phyloP scores from a whole-genome alignment of 163 green algal species.

The Scenedesmus sp. region DNA sequence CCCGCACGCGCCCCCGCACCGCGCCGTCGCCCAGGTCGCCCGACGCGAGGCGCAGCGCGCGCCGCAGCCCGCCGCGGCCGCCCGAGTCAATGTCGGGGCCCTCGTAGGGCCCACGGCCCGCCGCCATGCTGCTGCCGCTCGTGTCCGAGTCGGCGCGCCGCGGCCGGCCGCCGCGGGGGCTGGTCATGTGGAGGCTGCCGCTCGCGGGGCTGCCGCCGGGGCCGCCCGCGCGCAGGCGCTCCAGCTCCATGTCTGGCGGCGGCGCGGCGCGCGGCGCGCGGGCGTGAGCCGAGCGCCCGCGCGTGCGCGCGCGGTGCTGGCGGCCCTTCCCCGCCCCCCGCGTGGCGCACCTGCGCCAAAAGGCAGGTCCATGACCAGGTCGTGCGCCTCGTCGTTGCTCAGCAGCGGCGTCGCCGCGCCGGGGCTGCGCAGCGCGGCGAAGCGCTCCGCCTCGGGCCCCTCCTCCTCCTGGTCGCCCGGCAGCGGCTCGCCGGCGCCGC shows the following conservation, averaged over 20 bases:
- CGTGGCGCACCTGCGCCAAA: neutral
- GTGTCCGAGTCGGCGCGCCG: neutral
- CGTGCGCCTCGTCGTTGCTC: constrained; percentile 39
- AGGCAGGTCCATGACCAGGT: constrained; percentile 37
- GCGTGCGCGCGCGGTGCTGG: too few species aligned
- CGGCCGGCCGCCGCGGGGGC: neutral
- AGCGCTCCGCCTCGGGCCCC: too few species aligned
- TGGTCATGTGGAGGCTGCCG: constrained; percentile 24
- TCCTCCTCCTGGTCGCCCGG: constrained; percentile 8
- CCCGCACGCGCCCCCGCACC: too few species aligned
- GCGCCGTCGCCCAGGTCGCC: neutral
- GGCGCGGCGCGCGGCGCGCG: too few species aligned
- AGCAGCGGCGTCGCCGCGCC: neutral
- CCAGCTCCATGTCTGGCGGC: constrained; percentile 1
- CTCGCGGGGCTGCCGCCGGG: neutral
- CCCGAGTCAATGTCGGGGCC: neutral
- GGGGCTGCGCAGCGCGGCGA: too few species aligned
- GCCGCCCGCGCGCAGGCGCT: constrained; percentile 23
- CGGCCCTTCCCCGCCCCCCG: too few species aligned
- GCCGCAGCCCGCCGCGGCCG: constrained; percentile 1
- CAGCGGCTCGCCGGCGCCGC: neutral
- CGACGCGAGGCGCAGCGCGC: constrained; percentile 7
- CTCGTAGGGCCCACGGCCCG: neutral
- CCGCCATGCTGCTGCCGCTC: constrained; percentile 22
- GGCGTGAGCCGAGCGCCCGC: too few species aligned